These are phyloP conservation scores for Raphanus sativus DNA, from an alignment of 345 rosid genomes.

Conservation along the genomic window DNA sequence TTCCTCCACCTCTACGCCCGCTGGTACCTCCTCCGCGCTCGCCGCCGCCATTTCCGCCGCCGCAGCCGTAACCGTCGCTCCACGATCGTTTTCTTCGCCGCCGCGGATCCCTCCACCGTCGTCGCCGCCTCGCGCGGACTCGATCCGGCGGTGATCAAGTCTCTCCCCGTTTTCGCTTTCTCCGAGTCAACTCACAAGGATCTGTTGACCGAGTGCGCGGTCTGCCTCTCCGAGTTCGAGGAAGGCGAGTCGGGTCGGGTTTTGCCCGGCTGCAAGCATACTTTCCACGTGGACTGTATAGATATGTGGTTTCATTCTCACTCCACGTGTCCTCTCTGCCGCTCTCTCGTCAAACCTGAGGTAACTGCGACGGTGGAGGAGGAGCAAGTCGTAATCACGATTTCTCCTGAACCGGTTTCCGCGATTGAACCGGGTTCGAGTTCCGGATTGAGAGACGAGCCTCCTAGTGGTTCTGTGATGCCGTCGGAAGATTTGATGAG, in stretches of 20 bases:
- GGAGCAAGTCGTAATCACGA: slow-evolving; percentile 26
- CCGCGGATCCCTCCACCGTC: slow-evolving; percentile 39
- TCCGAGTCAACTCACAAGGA: slow-evolving; percentile 49
- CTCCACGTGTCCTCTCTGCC: slow-evolving; percentile 89
- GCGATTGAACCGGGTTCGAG: slow-evolving; percentile 39
- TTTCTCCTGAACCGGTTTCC: slow-evolving; percentile 6
- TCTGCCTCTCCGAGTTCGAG: slow-evolving; percentile 83
- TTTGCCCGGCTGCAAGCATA: slow-evolving; percentile 78
- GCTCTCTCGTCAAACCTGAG: slow-evolving; percentile 59
- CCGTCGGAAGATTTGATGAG: slow-evolving; percentile 31
- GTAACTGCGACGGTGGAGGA: background rate
- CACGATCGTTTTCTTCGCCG: slow-evolving; percentile 55
- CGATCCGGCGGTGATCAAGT: slow-evolving; percentile 52
- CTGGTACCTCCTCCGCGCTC: slow-evolving; percentile 73
- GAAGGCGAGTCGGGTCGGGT: slow-evolving; percentile 74
- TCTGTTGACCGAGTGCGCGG: slow-evolving; percentile 61
- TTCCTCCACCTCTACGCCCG: slow-evolving; percentile 88
- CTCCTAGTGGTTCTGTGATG: background rate
- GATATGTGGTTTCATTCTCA: slow-evolving; percentile 99
- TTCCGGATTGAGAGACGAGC: slow-evolving; percentile 33
- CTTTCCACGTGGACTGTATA: slow-evolving; percentile 79
- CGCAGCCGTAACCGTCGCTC: slow-evolving; percentile 45
- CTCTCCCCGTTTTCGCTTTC: slow-evolving; percentile 66
- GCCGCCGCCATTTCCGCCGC: slow-evolving; percentile 52
- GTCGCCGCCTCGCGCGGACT: slow-evolving; percentile 51